Evolutionary conservation across 2,329 filamentous ascomycete species (phyloP).

Genomic region (Ophiostoma sp.): DNA sequence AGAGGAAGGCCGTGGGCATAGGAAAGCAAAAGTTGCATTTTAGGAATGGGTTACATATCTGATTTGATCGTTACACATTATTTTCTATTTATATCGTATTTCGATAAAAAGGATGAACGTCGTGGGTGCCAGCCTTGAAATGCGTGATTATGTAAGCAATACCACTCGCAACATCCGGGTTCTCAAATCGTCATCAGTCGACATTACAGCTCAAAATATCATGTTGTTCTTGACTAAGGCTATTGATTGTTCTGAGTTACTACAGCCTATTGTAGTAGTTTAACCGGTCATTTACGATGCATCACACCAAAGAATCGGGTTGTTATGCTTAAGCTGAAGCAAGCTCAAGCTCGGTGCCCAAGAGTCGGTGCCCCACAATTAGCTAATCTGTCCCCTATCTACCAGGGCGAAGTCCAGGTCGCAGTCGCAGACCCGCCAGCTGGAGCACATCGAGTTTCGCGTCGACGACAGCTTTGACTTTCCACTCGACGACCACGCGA

Average conservation of each 20-base stretch:
- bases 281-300: too few species aligned
- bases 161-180: too few species aligned
- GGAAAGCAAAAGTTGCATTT: neutral
- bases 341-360: too few species aligned
- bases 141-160: too few species aligned
- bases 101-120: neutral
- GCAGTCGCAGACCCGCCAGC: slow-evolving; percentile 3
- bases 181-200: too few species aligned
- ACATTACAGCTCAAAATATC: too few species aligned
- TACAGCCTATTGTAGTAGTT: too few species aligned
- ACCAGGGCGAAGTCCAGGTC: neutral
- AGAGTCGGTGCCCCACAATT: neutral
- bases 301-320: too few species aligned
- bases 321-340: too few species aligned
- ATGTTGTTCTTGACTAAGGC: too few species aligned
- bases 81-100: neutral
- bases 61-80: neutral
- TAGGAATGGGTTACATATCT: neutral
- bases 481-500: neutral
- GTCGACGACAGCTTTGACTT: neutral
- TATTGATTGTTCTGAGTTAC: too few species aligned
- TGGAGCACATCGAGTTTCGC: neutral
- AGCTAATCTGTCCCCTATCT: slow-evolving; percentile 9
- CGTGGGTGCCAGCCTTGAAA: neutral
- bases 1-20: neutral